Evolutionary conservation across 73 alveolate species (phyloP).

Genomic region (Diophrys appendiculata): DNA sequence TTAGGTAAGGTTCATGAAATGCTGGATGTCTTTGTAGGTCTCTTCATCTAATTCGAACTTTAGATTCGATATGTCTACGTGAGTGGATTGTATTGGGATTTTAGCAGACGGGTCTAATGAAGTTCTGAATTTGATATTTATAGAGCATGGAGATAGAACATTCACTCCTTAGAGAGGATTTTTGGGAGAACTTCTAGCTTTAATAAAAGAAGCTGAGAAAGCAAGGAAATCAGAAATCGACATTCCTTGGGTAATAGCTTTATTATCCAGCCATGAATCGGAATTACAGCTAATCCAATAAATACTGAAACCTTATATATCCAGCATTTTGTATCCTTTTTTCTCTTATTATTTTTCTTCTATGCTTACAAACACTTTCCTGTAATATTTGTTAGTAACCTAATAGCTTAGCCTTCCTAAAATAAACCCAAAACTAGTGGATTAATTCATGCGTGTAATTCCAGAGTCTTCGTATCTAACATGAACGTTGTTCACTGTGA

Average conservation of each 20-base stretch:
- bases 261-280: constrained; percentile 33
- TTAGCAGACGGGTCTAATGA: not conserved
- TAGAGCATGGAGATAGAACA: constrained; percentile 28
- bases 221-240: constrained; percentile 24
- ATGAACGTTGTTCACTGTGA: constrained; percentile 25
- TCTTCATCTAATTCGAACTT: constrained; percentile 40
- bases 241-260: constrained; percentile 16
- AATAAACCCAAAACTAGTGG: constrained; percentile 20
- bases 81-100: constrained; percentile 25
- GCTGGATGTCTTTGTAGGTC: constrained; percentile 35
- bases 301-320: constrained; percentile 14
- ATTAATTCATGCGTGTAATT: constrained; percentile 12
- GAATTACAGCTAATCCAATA: constrained; percentile 43
- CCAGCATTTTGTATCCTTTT: constrained; percentile 29
- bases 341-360: constrained; percentile 29
- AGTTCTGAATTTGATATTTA: constrained; percentile 35
- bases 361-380: constrained; percentile 32
- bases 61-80: constrained; percentile 23
- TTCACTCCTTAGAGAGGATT: constrained; percentile 5
- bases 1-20: constrained; percentile 21
- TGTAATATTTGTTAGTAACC: constrained; percentile 26
- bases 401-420: constrained; percentile 14
- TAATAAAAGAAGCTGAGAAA: too few relatives aligned
- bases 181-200: constrained; percentile 20
- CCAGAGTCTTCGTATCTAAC: constrained; percentile 41